Conservation (phyloP, 768 basidiomycete species). For the Podaxis sp. region DNA sequence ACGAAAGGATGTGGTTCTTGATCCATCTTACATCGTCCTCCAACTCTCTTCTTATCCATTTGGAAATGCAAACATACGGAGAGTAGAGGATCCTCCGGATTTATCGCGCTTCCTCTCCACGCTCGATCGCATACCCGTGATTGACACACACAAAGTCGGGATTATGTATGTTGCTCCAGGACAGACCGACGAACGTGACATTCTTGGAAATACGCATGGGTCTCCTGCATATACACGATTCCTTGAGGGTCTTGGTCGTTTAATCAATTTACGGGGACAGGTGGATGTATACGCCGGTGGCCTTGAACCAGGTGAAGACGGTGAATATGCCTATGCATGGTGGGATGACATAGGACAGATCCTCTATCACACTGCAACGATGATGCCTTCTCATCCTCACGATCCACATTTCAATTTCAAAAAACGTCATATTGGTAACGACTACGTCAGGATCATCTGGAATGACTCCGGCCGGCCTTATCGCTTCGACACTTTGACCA, state of each 20-base stretch:
- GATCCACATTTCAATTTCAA: slow-evolving; percentile 80
- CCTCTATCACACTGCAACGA: slow-evolving; percentile 92
- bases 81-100: slow-evolving; percentile 44
- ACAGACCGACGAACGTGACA: slow-evolving; percentile 81
- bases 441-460: slow-evolving; percentile 94
- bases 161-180: slow-evolving; percentile 95
- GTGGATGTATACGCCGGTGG: slow-evolving; percentile 92
- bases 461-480: slow-evolving; percentile 94
- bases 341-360: slow-evolving; percentile 98
- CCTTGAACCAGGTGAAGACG: slow-evolving; percentile 87
- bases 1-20: slow-evolving; percentile 80
- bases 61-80: slow-evolving; percentile 39
- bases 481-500: slow-evolving; percentile 85
- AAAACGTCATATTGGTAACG: slow-evolving; percentile 96
- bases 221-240: slow-evolving; percentile 95
- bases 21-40: slow-evolving; percentile 82
- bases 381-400: slow-evolving; percentile 82
- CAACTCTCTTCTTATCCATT: slow-evolving; percentile 75
- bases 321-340: slow-evolving; percentile 98
- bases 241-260: slow-evolving; percentile 81
- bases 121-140: slow-evolving; percentile 86
- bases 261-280: slow-evolving; percentile 88
- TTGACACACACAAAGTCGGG: slow-evolving; percentile 96
- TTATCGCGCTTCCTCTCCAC: slow-evolving; percentile 9
- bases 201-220: slow-evolving; percentile 86